phyloP scores from a whole-genome alignment of 495 filamentous ascomycete species.

The Tuber magnatum region DNA sequence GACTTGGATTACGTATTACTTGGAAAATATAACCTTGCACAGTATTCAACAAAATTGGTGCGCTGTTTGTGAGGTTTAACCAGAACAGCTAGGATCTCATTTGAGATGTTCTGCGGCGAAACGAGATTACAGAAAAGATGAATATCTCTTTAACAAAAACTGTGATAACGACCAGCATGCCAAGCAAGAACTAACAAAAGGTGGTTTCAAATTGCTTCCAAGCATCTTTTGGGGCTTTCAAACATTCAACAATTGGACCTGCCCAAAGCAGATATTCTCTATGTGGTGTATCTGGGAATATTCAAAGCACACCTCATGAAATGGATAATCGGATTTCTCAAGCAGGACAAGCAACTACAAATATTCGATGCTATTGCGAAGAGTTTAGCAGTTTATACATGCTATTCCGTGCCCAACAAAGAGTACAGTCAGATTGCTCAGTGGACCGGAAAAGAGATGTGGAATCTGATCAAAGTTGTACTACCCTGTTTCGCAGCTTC shows the following conservation, averaged over 20 bases:
- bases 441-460: too few relatives aligned
- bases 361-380: conserved; percentile 7
- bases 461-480: neutral
- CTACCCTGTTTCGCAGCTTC: too few relatives aligned
- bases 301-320: neutral
- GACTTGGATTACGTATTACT: conserved; percentile 8
- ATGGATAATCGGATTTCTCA: neutral
- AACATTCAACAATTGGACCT: neutral
- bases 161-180: neutral
- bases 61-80: neutral
- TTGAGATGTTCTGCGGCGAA: neutral
- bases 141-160: neutral
- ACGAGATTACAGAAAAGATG: neutral
- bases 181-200: neutral
- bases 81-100: too few relatives aligned
- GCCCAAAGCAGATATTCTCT: neutral
- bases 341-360: too few relatives aligned
- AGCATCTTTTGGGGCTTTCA: neutral
- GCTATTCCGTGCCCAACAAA: too few relatives aligned
- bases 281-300: too few relatives aligned
- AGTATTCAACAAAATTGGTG: conserved; percentile 4
- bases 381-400: conserved; percentile 7
- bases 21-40: neutral
- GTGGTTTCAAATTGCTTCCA: too few relatives aligned
- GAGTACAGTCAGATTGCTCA: too few relatives aligned